A percentile compares a stretch with the other conserved stretches of the same genome.
phyloP scores from a whole-genome alignment of 345 rosid species.

The Murraya paniculata region DNA sequence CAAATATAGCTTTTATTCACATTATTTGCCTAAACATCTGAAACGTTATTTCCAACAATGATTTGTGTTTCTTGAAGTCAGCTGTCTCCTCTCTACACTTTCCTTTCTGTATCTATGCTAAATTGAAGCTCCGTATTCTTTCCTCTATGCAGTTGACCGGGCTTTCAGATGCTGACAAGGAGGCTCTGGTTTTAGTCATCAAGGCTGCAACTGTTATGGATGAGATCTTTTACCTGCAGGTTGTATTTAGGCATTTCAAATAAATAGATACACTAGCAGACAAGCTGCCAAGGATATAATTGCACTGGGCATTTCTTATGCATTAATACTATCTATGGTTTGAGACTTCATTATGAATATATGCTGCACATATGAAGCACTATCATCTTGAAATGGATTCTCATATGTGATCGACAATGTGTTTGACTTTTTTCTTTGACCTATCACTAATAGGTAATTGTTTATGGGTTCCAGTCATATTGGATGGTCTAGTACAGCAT shows the following conservation, averaged over 20 bases:
- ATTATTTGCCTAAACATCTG: neutral
- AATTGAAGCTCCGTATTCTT: neutral
- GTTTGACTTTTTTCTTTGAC: neutral
- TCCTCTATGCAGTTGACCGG: slow-evolving; percentile 59
- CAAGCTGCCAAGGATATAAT: slow-evolving; percentile 1
- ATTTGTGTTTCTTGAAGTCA: neutral
- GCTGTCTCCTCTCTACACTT: neutral
- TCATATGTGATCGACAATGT: neutral
- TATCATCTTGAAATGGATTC: neutral
- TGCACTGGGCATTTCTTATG: neutral
- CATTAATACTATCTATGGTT: neutral
- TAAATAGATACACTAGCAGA: neutral
- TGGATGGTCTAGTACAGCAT: neutral
- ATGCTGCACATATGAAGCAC: neutral
- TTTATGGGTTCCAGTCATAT: neutral
- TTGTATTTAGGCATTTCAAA: slow-evolving; percentile 18
- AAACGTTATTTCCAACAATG: neutral
- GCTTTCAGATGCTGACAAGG: slow-evolving; percentile 61
- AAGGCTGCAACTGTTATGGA: slow-evolving; percentile 83
- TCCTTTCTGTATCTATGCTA: neutral
- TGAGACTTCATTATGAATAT: neutral
- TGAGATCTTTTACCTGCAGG: slow-evolving; percentile 84
- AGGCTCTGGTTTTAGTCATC: slow-evolving; percentile 59
- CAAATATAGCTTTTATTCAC: neutral
- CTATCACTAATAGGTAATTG: neutral